Base-by-base conservation (phyloP, 2,329 filamentous ascomycete species). In the Epichloe sp. region DNA sequence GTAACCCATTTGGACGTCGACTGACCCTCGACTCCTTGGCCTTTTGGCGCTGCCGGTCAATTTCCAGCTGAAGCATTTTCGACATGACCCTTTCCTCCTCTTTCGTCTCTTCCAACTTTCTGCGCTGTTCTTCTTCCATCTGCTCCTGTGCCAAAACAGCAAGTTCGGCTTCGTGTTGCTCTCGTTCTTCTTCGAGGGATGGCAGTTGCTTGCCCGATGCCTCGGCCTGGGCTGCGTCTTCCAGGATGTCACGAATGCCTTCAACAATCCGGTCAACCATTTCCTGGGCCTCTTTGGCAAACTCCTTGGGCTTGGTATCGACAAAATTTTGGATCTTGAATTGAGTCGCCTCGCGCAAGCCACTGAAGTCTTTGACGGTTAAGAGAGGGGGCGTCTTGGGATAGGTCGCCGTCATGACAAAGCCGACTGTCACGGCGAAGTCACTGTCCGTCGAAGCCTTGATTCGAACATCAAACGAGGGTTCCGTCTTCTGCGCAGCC, bases 331-430 rank as follows among this genome's bases (percentile, higher is more conserved):
- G 77, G 15, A 95, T 76, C 60, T 84, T 85, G 62, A 81, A 84
- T 52, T 79, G 75, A 1, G 85, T 87, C 49, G 79, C 82, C 58
- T 85, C 83, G 43, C 82, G 81, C 51, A 95, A 71, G 44, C 78
- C 74, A 26, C 75, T 72, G 42, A 81, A 70, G 50, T 82, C 74
- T 56, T 86, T 83, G 44, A 94, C 63, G 4, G 77, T 80, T 14
- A 95, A 69, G 11, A 88, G 71, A 1, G 90, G 90, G 2, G 82
- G 71, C 1, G 88, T 86, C 63, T 88, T 95, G 4, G 91, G 93
- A 64, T 97, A 97, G 0, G 90, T 95, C 6, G 89, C 86, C 8
- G 88, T 93, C 57, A 97, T 73, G 51, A 86, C 83, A 49, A 94
- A 88, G 46, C 79, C 76, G n/a, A 97, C 69, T 2, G 80, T 81